Base-by-base conservation (phyloP, 495 filamentous ascomycete genomes). In the Aspergillus cristatus region DNA sequence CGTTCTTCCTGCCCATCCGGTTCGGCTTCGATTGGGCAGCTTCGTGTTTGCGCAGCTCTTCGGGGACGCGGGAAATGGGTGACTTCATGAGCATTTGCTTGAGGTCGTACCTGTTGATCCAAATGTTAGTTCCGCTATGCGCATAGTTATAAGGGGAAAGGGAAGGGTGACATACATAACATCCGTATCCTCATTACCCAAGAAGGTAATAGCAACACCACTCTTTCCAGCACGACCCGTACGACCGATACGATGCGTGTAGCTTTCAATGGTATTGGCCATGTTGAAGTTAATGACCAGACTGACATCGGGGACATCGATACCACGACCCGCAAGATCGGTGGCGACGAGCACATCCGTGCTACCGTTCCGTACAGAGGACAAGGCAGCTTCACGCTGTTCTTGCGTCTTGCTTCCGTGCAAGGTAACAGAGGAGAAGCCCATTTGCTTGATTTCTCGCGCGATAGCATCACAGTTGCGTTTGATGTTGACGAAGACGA, bases 401-500 rank as follows among this genome's bases (percentile, higher is more conserved):
- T 96, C 93, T 54, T 99, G 91, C 1, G 88, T 93, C 60, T 99
- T 99, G 63, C 76, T 81, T 42, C 93, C 91, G 59, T 97, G 91
- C 25, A 99, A 66, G 0, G 90, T 97, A 51, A 93, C 89, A 1
- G 84, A 79, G 11, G 79, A 85, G 65, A 86, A 90, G 47, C 93
- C 93, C 75, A 89, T 86, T 37, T 87, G 78, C 54, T 94, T 94
- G 72, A 99, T 91, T 54, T 97, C 90, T 41, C 85, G 74, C 1
- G 91, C 91, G 20, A 99, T 81, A 37, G 89, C 86, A 58, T 99
- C 91, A 68, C 88, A 95, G 67, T 97, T 97, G 43, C 90, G 85
- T 61, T 97, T 99, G 81, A 97, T 96, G 60, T 99, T 99, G 73
- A 99, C 91, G 55, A 99, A 99, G 36, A 97, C 91, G 54, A 99